Evolutionary conservation across 352 stramenopile species (phyloP).

Genomic region (Pythium volutum): DNA sequence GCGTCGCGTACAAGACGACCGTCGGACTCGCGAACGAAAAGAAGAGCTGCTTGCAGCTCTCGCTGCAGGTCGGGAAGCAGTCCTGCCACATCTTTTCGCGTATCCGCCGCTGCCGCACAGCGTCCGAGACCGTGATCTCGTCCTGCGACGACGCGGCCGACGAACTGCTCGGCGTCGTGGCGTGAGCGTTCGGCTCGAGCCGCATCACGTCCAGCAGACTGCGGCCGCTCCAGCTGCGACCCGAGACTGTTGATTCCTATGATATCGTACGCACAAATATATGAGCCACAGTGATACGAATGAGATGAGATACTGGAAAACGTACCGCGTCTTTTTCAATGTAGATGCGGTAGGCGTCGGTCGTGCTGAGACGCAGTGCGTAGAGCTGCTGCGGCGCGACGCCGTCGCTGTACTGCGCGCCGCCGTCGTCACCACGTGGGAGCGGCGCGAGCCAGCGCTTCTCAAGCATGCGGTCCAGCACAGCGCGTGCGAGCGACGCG

Average conservation of each 20-base stretch:
- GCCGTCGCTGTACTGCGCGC: conserved; percentile 31
- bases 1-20: conserved; percentile 77
- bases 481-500: conserved; percentile 35
- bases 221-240: conserved; percentile 22
- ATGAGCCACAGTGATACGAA: neutral
- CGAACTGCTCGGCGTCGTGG: conserved; percentile 19
- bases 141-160: conserved; percentile 16
- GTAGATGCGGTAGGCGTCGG: conserved; percentile 79
- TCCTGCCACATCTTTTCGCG: conserved; percentile 77
- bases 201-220: conserved; percentile 21
- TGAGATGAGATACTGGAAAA: neutral
- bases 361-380: conserved; percentile 55
- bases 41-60: conserved; percentile 66
- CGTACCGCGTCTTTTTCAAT: conserved; percentile 74
- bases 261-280: neutral
- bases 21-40: conserved; percentile 70
- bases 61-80: conserved; percentile 77
- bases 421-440: conserved; percentile 18
- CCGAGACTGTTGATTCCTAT: conserved; percentile 25
- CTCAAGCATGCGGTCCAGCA: conserved; percentile 55
- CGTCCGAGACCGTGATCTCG: conserved; percentile 36
- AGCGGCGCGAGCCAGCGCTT: conserved; percentile 59
- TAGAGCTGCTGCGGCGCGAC: conserved; percentile 38
- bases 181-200: neutral
- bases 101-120: conserved; percentile 43